phyloP scores from a whole-genome alignment of 1,284 basidiomycete genomes.

The Fistulinella staudtii region DNA sequence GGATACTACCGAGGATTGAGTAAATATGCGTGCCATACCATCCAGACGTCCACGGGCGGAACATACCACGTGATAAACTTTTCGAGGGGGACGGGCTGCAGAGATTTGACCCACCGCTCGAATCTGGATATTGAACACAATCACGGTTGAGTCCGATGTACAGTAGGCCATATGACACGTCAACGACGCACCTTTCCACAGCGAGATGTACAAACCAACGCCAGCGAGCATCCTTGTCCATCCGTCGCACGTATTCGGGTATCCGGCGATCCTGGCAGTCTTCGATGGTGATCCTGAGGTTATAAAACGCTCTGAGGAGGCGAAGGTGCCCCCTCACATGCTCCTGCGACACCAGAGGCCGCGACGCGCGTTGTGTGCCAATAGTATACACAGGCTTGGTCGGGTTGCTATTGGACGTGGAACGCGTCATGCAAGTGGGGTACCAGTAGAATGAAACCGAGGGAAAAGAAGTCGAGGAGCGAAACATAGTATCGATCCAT shows the following conservation, averaged over 20 bases:
- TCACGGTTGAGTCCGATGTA: not conserved
- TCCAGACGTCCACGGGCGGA: conserved; percentile 44
- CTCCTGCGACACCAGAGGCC: conserved; percentile 22
- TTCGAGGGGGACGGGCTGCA: conserved; percentile 22
- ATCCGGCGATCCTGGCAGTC: conserved; percentile 27
- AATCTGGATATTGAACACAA: conserved; percentile 25
- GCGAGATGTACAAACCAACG: conserved; percentile 31
- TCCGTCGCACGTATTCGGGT: conserved; percentile 20
- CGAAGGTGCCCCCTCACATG: conserved; percentile 31
- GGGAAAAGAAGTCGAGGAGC: not conserved
- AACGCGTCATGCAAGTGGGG: conserved; percentile 4
- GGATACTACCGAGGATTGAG: conserved; percentile 35
- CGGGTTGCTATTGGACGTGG: not conserved
- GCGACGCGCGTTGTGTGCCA: conserved; percentile 12
- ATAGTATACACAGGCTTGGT: conserved; percentile 10
- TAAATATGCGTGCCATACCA: conserved; percentile 48
- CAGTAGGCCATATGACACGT: not conserved
- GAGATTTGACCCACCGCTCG: conserved; percentile 31
- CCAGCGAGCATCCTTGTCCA: conserved; percentile 29
- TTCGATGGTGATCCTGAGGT: conserved; percentile 25
- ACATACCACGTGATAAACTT: conserved; percentile 29
- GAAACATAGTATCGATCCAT: conserved; percentile 3
- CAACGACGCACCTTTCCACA: conserved; percentile 24
- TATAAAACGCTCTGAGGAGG: conserved; percentile 27
- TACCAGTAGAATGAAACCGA: not conserved